Base-by-base conservation (phyloP, 139 green algal genomes). In the Coelastrella sp. region DNA sequence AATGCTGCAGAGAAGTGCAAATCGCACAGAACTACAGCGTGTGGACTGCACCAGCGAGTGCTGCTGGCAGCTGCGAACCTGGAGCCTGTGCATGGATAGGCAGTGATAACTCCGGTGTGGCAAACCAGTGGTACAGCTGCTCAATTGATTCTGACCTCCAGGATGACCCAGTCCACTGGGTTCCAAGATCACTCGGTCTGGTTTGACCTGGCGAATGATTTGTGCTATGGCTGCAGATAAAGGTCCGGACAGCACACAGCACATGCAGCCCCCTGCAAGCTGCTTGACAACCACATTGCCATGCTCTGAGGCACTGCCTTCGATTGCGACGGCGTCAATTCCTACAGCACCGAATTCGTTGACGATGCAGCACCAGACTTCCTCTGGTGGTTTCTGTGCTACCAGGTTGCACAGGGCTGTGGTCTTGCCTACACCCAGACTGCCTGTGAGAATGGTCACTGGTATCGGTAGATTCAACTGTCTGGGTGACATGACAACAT, bases 201-300 rank as follows among this genome's bases (percentile, higher is more conserved):
- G 96, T 86, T 95, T 95, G 3, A 88, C 85, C 11, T 92, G 77
- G 4, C 95, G 94, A n/a, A 97, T 79, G 57, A 97, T 83, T 92
- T 97, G 95, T 0, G 92, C 95, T 3, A 97, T 92, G 57, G 95
- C 89, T 8, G 93, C 74, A 2, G 87, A 80, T 10, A 96, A 94
- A 14, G 93, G 88, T n/a, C 92, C 92, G n/a, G 91, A 91, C 20
- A 93, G 66, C 22, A 90, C 92, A 91, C 96, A 97, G 94, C 96
- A 97, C 83, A 97, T 92, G 91, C 95, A 97, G 59, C 95, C 95
- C 7, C 95, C 95, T 4, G 93, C 94, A 7, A 97, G 91, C 94
- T 97, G 92, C 16, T 88, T 86, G 3, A 97, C 89, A 7, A 92
- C 85, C 16, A 95, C 61, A 47, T 58, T 16, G 4, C 47, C 47